A percentile compares a stretch with the other conserved stretches of the same genome.
These are phyloP conservation scores for Dichotomopilus funicola DNA, from an alignment of 2,329 filamentous ascomycete genomes.

Conservation along the genomic window DNA sequence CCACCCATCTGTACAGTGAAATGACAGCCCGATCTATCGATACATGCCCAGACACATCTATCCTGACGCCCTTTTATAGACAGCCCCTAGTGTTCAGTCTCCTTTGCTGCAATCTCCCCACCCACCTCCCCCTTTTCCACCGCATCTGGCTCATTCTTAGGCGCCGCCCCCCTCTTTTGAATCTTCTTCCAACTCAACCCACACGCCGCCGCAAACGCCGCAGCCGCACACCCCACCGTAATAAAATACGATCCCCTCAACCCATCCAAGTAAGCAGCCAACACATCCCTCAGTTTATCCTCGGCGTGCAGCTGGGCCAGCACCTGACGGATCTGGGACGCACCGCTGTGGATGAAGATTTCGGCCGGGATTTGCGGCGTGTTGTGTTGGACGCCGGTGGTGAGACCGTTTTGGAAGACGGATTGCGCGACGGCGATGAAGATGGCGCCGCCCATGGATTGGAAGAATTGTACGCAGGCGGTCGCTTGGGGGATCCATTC, in stretches of 20 bases:
- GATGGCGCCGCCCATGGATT: constrained; percentile 59
- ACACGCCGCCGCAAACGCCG: constrained; percentile 38
- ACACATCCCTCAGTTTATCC: constrained; percentile 37
- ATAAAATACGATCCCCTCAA: constrained; percentile 48
- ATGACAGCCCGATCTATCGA: background rate
- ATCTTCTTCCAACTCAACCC: constrained; percentile 49
- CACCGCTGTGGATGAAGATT: constrained; percentile 47
- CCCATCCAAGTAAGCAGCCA: constrained; percentile 44
- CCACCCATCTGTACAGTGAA: background rate
- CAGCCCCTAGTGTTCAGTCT: too few relatives aligned
- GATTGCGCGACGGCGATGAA: constrained; percentile 60
- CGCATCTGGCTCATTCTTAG: background rate
- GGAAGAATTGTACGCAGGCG: constrained; percentile 53
- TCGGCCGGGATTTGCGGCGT: constrained; percentile 41
- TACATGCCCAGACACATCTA: too few relatives aligned
- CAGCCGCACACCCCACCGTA: constrained; percentile 40
- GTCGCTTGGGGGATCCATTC: constrained; percentile 45
- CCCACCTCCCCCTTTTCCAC: constrained; percentile 7
- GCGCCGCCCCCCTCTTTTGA: constrained; percentile 32
- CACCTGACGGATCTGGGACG: constrained; percentile 42
- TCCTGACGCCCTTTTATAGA: too few relatives aligned
- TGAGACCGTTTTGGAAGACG: constrained; percentile 59
- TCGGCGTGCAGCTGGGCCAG: constrained; percentile 36
- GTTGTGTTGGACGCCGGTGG: constrained; percentile 41
- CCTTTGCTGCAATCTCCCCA: background rate